A percentile compares a stretch with the other conserved stretches of the same genome.
phyloP scores from a whole-genome alignment of 352 stramenopile genomes.

The Hyaloperonospora arabidopsidis region DNA sequence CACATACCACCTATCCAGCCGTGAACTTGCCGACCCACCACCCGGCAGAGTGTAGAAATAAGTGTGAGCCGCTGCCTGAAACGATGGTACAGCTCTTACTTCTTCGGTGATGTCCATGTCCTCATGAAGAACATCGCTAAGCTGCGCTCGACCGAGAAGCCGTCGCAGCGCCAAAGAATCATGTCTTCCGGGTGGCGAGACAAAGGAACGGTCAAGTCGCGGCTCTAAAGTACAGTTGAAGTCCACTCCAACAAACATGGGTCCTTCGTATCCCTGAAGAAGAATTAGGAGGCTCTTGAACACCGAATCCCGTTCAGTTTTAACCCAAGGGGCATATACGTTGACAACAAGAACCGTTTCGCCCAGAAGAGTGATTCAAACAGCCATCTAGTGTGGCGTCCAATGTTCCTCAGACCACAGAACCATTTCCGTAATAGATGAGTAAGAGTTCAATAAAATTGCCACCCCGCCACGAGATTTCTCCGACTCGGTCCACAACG shows the following conservation, averaged over 20 bases:
- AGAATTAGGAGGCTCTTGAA: background rate
- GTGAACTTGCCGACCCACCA: background rate
- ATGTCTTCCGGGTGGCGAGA: background rate
- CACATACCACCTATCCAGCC: background rate
- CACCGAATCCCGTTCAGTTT: background rate
- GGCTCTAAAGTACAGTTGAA: background rate
- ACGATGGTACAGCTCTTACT: too few species aligned
- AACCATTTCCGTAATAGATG: background rate
- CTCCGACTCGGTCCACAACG: background rate
- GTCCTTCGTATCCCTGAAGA: background rate
- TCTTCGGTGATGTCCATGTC: too few species aligned
- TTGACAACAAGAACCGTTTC: background rate
- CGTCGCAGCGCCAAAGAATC: background rate
- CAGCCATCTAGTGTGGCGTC: background rate
- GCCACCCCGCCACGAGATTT: background rate
- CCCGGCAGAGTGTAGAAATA: too few species aligned
- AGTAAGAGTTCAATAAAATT: background rate
- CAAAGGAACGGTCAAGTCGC: background rate
- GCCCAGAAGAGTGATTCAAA: background rate
- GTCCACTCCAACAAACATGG: background rate
- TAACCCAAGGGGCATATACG: background rate
- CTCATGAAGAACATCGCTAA: background rate
- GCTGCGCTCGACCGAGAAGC: background rate
- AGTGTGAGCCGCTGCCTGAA: too few species aligned
- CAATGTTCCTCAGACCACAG: background rate